These are phyloP conservation scores for Clonostachys rhizophaga DNA, from an alignment of 2,329 filamentous ascomycete species.

Conservation along the genomic window DNA sequence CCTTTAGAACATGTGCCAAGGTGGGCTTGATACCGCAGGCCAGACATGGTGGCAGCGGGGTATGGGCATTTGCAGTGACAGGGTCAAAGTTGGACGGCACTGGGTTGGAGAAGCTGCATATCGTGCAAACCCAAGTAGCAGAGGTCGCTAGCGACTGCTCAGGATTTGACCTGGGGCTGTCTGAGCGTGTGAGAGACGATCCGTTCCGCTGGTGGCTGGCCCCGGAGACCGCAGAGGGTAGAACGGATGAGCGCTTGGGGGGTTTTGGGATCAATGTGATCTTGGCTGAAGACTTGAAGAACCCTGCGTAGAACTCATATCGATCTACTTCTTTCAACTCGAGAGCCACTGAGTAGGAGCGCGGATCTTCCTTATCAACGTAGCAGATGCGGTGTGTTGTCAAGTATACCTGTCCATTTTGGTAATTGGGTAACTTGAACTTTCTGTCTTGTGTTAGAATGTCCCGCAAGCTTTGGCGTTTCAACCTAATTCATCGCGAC, in stretches of 20 bases:
- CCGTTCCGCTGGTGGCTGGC: slow-evolving; percentile 23
- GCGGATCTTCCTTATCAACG: slow-evolving; percentile 81
- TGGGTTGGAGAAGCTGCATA: slow-evolving; percentile 92
- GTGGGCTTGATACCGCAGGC: slow-evolving; percentile 93
- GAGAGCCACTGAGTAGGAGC: slow-evolving; percentile 78
- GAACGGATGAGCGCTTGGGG: slow-evolving; percentile 55
- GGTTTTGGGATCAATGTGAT: slow-evolving; percentile 85
- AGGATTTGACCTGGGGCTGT: slow-evolving; percentile 28
- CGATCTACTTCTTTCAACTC: slow-evolving; percentile 89
- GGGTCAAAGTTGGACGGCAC: slow-evolving; percentile 93
- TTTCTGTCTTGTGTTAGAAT: slow-evolving; percentile 52
- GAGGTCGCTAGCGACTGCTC: slow-evolving; percentile 43
- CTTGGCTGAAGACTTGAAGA: slow-evolving; percentile 92
- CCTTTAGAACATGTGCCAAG: slow-evolving; percentile 77
- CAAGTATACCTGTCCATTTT: slow-evolving; percentile 93
- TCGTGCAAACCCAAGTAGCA: slow-evolving; percentile 92
- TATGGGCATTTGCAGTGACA: slow-evolving; percentile 71
- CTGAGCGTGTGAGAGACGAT: slow-evolving; percentile 38
- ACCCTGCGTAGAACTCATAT: slow-evolving; percentile 88
- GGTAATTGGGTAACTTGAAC: slow-evolving; percentile 89
- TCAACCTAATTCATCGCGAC: slow-evolving; percentile 20
- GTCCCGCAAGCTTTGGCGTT: not conserved
- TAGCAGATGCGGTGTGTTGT: slow-evolving; percentile 96
- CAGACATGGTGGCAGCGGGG: slow-evolving; percentile 78
- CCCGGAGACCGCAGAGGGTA: not conserved